Conservation (phyloP, 2,329 filamentous ascomycete species). For the Sporothrix luriei region DNA sequence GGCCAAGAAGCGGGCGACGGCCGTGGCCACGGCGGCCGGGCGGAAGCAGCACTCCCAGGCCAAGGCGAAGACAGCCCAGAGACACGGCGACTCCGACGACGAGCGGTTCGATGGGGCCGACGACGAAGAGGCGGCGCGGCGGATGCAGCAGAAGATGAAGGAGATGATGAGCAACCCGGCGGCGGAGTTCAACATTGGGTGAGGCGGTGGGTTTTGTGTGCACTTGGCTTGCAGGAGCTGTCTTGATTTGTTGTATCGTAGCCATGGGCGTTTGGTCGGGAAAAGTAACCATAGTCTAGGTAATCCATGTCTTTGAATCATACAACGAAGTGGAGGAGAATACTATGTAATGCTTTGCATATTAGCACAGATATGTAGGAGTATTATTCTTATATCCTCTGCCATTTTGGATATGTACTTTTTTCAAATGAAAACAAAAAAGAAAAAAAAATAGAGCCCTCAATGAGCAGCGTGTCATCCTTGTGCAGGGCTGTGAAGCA, state of each 20-base stretch:
- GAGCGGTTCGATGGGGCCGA: slow-evolving; percentile 48
- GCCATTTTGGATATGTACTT: too few species aligned
- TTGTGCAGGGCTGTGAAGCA: slow-evolving; percentile 17
- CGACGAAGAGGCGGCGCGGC: slow-evolving; percentile 62
- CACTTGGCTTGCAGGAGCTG: not conserved
- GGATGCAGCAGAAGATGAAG: slow-evolving; percentile 47
- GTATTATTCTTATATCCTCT: too few species aligned
- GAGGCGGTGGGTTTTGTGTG: not conserved
- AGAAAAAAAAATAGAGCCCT: not conserved
- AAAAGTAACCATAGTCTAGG: slow-evolving; percentile 23
- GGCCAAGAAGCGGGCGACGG: slow-evolving; percentile 38
- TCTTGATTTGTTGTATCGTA: slow-evolving; percentile 12
- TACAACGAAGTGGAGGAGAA: too few species aligned
- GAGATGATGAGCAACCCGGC: slow-evolving; percentile 36
- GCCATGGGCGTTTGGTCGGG: slow-evolving; percentile 19
- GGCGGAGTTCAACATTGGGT: slow-evolving; percentile 39
- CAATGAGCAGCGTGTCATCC: slow-evolving; percentile 7
- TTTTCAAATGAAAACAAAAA: not conserved
- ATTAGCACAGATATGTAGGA: too few species aligned
- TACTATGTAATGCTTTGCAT: too few species aligned
- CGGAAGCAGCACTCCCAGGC: slow-evolving; percentile 14
- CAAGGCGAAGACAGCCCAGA: not conserved
- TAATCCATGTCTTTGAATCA: not conserved
- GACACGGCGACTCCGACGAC: slow-evolving; percentile 41
- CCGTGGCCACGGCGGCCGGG: slow-evolving; percentile 33